Percentiles rank a stretch among this genome's conserved stretches.
Conservation (phyloP, 1,284 basidiomycete genomes). For the Sanghuangporus baumii region DNA sequence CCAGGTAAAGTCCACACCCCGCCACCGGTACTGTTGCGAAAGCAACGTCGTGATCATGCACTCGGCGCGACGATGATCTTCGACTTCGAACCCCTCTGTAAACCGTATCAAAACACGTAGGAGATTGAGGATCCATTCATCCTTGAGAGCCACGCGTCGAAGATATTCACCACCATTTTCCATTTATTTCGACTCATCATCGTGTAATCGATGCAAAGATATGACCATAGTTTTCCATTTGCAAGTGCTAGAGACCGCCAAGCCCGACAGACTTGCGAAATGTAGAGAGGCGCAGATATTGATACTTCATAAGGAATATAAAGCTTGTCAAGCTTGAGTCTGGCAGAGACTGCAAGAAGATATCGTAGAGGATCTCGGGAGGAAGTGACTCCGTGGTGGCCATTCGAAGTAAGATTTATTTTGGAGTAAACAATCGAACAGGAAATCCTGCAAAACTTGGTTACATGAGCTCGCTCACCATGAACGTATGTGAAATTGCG, state of each 20-base stretch:
- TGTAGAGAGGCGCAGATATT: not conserved
- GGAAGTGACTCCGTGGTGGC: not conserved
- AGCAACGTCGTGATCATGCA: not conserved
- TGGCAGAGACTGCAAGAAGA: not conserved
- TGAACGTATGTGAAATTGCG: no score
- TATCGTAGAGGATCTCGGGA: not conserved
- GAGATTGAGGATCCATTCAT: not conserved
- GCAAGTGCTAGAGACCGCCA: not conserved
- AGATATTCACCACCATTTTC: not conserved
- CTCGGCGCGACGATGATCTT: not conserved
- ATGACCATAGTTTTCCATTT: not conserved
- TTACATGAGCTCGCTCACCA: no score
- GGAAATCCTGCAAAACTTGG: no score
- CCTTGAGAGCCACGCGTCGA: not conserved
- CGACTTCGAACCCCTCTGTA: not conserved
- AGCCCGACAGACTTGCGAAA: not conserved
- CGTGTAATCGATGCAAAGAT: not conserved
- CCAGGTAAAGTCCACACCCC: not conserved
- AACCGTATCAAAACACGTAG: not conserved
- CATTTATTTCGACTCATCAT: not conserved
- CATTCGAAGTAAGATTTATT: no score
- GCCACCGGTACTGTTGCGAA: not conserved
- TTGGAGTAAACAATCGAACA: no score
- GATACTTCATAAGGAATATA: not conserved
- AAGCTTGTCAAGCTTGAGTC: not conserved